Evolutionary conservation across 1,284 basidiomycete genomes (phyloP).

Genomic region (Trametes sp.): DNA sequence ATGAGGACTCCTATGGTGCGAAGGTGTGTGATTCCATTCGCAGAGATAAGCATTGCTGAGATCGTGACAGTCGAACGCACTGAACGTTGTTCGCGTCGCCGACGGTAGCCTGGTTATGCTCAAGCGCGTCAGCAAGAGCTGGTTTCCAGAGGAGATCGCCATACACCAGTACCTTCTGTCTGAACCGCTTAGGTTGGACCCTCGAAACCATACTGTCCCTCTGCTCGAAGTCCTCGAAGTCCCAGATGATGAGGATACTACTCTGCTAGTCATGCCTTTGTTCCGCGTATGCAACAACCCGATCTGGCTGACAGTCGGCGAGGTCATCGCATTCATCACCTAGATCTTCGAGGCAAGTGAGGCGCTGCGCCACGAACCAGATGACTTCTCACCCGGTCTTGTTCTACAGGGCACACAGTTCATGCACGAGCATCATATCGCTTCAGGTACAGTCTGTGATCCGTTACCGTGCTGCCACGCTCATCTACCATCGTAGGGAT

Average conservation of each 20-base stretch:
- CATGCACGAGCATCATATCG: conserved; percentile 32
- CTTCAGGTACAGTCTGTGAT: conserved; percentile 28
- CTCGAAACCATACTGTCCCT: conserved; percentile 31
- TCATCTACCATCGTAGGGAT: conserved; percentile 41
- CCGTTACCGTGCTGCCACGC: neutral
- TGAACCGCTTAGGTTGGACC: neutral
- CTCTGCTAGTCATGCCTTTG: conserved; percentile 35
- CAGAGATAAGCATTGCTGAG: neutral
- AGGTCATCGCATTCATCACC: conserved; percentile 31
- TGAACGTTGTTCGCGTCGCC: conserved; percentile 38
- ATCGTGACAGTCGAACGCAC: too few species aligned
- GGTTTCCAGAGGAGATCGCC: conserved; percentile 27
- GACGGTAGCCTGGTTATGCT: conserved; percentile 36
- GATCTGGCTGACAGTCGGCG: conserved; percentile 28
- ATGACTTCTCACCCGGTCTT: neutral
- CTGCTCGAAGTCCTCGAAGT: conserved; percentile 30
- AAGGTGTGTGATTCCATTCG: too few species aligned
- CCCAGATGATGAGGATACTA: conserved; percentile 11
- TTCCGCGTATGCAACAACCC: conserved; percentile 30
- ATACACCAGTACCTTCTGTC: conserved; percentile 19
- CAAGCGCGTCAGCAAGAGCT: conserved; percentile 27
- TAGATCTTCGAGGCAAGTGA: conserved; percentile 33
- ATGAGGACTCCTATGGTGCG: conserved; percentile 7
- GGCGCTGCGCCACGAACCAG: too few species aligned
- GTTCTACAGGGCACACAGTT: conserved; percentile 31